phyloP scores from a whole-genome alignment of 306 rosid genomes.

The Prunus campanulata region DNA sequence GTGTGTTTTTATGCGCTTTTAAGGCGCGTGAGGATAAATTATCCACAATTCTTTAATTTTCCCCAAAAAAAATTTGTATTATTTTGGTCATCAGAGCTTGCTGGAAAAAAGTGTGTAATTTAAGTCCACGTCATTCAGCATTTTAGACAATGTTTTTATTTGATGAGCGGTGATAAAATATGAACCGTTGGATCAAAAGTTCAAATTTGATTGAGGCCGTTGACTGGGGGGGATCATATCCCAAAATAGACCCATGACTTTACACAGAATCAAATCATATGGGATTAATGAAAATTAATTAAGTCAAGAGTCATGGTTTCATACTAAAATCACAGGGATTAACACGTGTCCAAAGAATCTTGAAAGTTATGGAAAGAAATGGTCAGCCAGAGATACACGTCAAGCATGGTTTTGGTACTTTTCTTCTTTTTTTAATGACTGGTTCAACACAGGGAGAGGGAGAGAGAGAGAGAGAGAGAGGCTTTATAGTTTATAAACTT shows the following conservation, averaged over 20 bases:
- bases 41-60: neutral
- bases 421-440: neutral
- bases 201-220: neutral
- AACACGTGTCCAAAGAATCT: slow-evolving; percentile 30
- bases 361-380: slow-evolving; percentile 8
- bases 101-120: slow-evolving; percentile 10
- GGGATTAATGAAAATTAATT: neutral
- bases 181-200: slow-evolving; percentile 21
- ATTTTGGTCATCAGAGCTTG: neutral
- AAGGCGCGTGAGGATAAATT: slow-evolving; percentile 30
- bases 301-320: slow-evolving; percentile 6
- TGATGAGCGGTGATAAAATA: neutral
- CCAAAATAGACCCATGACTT: neutral
- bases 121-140: slow-evolving; percentile 29
- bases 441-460: neutral
- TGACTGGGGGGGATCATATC: neutral
- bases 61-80: neutral
- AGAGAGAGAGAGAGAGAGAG: neutral
- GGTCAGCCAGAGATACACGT: slow-evolving; percentile 27
- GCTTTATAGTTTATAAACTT: neutral
- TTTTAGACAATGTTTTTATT: neutral
- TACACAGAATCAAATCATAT: neutral
- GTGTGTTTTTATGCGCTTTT: neutral
- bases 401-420: slow-evolving; percentile 19
- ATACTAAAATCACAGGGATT: neutral